A percentile compares a stretch with the other conserved stretches of the same genome.
Evolutionary conservation across 83 land plant species (phyloP).

Genomic region (Thuja plicata): DNA sequence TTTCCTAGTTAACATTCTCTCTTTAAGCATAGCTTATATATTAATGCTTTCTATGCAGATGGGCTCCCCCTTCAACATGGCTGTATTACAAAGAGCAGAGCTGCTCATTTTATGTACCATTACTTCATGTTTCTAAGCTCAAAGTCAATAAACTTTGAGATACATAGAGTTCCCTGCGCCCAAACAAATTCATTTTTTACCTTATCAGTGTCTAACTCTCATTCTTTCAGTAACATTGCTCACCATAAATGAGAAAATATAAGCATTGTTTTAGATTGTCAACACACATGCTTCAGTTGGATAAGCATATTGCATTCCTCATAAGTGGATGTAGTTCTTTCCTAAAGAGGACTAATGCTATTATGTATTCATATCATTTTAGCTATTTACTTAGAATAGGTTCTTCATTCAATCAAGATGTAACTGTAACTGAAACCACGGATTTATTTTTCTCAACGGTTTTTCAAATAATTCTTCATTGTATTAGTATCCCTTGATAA

Average conservation of each 20-base stretch:
- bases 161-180: neutral
- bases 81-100: neutral
- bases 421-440: neutral
- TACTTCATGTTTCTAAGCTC: neutral
- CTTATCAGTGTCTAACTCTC: neutral
- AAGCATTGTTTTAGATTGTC: neutral
- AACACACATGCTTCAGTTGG: neutral
- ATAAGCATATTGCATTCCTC: neutral
- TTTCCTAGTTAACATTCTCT: neutral
- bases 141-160: neutral
- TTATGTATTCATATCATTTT: neutral
- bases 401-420: neutral
- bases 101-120: constrained; percentile 1
- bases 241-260: neutral
- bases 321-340: neutral
- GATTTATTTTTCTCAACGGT: neutral
- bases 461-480: neutral
- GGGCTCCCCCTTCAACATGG: neutral
- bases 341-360: neutral
- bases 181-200: neutral
- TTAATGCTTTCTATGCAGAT: neutral
- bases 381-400: neutral
- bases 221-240: neutral
- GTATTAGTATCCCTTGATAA: neutral
- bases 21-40: neutral